These are phyloP conservation scores for Mycena leptocephala DNA, from an alignment of 768 basidiomycete species.

Conservation along the genomic window DNA sequence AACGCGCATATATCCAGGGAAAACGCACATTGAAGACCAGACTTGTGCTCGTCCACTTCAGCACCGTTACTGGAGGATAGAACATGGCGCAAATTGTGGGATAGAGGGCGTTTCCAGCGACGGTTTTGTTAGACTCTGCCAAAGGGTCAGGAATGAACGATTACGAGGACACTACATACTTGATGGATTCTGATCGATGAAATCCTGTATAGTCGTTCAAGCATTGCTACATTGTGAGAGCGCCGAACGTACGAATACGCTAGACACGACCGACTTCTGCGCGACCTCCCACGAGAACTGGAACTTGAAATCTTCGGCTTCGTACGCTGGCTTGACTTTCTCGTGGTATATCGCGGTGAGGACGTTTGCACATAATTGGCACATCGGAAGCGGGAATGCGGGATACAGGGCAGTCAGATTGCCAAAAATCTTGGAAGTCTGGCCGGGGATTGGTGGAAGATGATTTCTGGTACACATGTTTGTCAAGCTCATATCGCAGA, in stretches of 20 bases:
- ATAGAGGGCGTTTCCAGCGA: slow-evolving; percentile 7
- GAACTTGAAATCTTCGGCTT: background rate
- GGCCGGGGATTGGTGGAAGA: background rate
- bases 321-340: slow-evolving; percentile 8
- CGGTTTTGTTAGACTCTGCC: slow-evolving; percentile 11
- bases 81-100: slow-evolving; percentile 23
- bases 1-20: slow-evolving; percentile 25
- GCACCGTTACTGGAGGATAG: background rate
- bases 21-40: slow-evolving; percentile 25
- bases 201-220: slow-evolving; percentile 20
- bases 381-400: slow-evolving; percentile 16
- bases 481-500: background rate
- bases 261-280: slow-evolving; percentile 26
- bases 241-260: slow-evolving; percentile 20
- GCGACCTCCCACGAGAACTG: slow-evolving; percentile 30
- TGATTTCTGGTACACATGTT: slow-evolving; percentile 3
- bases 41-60: slow-evolving; percentile 18
- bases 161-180: background rate
- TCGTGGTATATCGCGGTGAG: slow-evolving; percentile 22
- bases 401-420: slow-evolving; percentile 4
- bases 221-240: background rate
- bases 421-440: background rate
- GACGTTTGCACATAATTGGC: slow-evolving; percentile 18
- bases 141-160: background rate
- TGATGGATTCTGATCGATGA: slow-evolving; percentile 10